Base-by-base conservation (phyloP, 257 asterid species). In the Solanum etuberosum region DNA sequence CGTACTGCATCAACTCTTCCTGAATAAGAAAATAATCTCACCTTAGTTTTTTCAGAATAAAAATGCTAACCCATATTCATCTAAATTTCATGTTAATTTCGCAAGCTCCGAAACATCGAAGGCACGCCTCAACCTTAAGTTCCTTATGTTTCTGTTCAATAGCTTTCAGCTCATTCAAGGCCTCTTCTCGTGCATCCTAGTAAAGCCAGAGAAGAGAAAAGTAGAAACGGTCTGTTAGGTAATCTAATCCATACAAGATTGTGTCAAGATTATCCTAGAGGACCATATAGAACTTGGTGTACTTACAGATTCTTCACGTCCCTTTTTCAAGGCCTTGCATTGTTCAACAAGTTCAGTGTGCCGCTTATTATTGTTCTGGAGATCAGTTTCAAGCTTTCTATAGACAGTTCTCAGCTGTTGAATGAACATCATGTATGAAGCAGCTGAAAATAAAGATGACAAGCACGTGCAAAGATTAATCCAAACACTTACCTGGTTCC, bases 271-370 rank as follows among this genome's bases (percentile, higher is more conserved):
- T 81, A 71, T 74, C 80, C 59, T 13, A 9, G 57, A 59, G 21
- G 25, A 82, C 12, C 82, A 65, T 38, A 70, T 32, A 29, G 83
- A 37, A 34, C 90, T 72, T n/a, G 67, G 38, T 72, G 29, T 38
- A 86, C 93, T 92, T 92, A 97, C 99, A 85, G 98, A 94, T 77
- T 93, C 96, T 92, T 97, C 99, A 38, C 99, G 93, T 35, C 99
- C 99, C 91, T 95, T 97, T 90, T 95, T 97, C 90, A 97, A 86
- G 90, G 92, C 89, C 88, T 85, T 84, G 90, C 96, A 91, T 70
- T 97, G 98, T 86, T 95, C 97, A 89, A 87, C 88, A 74, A 94
- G 96, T 90, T 96, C 99, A 63, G 77, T 85, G 82, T 90, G 90
- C 59, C 97, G 90, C 87, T 84, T 97, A 90, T 95, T 89, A 91